Evolutionary conservation across 805 yeast species (phyloP), one percentile per base, ranked within the genome.

Genomic region (Ogataea ganodermae): DNA sequence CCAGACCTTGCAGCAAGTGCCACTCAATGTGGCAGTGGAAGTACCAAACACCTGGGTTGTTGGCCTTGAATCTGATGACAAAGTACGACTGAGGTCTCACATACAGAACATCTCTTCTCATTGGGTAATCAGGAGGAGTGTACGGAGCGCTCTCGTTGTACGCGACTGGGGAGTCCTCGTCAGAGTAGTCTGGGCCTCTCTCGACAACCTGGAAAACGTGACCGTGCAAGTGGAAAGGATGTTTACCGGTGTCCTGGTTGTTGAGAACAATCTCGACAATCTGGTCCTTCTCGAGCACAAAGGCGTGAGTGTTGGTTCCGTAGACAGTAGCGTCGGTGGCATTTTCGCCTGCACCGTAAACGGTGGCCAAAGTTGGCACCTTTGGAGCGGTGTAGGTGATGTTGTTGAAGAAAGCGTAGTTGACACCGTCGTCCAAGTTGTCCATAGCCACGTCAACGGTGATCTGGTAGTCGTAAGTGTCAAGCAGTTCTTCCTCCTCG

Each of bases 11-110:
- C 62, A 83, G 78, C 75, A 92, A 79, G 73, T 94, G 99, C 99
- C 99, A 92, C 68, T 94, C 98, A 62, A 94, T 86, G 68, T 92
- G 99, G 71, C 99, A 92, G 73, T 92, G 99, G 95, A 94, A 94
- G 68, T 84, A 80, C 99, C 98, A 92, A 36, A 91, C 91, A 74
- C 99, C 99, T 26, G 98, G 99, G 68, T 94, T 94, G 66, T 86
- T 84, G 45, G 98, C 96, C 62, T 79, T 80, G 76, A 90, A 92
- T 65, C 98, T 80, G 53, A 92, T 63, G 26, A 89, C 91, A 61
- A 90, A 78, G 72, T 88, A 84, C 1, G 97, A 90, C 63, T 87
- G 87, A 22, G 96, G 90, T 64, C 82, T 79, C 39, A 87, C 88
- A 59, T 82, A 84, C 9, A 86, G 71, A 8, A 86, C 80, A 66